Base-by-base conservation (phyloP, 352 stramenopile genomes). In the Thraustochytrium striatum region DNA sequence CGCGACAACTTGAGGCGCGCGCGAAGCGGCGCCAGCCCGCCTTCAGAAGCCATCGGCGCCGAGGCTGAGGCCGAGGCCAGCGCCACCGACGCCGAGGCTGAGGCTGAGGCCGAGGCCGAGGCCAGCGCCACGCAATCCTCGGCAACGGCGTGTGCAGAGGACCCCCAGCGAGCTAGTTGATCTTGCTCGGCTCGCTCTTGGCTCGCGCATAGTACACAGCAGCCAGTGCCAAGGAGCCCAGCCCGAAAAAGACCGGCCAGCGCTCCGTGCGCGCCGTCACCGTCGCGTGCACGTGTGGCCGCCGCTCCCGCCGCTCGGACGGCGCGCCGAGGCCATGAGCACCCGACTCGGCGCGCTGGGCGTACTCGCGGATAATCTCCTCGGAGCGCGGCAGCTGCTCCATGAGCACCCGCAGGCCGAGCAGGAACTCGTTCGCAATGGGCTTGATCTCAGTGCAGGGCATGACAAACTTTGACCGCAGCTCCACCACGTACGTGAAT, bases 401-500 rank as follows among this genome's bases (percentile, higher is more conserved):
- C 19, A 80, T 32, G 9, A 80, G 38, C 25, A 57, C 57, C 13
- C 58, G 70, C 13, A 80, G 52, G 28, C 70, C 70, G n/a, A 78
- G 55, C 16, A 69, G 41, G 30, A 80, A 47, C 47, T 80, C 70
- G 36, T 80, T 80, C 30, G 16, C 70, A n/a, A 80, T 80, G 19
- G 55, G 55, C 36, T 70, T 80, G 41, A 80, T 80, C 21, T 80
- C 58, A 47, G 55, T 53, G 41, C 70, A 80, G 21, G n/a, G 52
- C 58, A 65, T 47, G n/a, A 80, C 70, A 30, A 80, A 80, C 30
- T 70, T 69, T 35, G 32, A 30, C 16, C 70, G 55, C 1, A 75
- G 32, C 57, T 80, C 70, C 5, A 80, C 55, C 2, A 80, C 70
- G 57, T 80, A 80, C 11, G 58, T 70, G 28, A 80, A 80, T 25